A percentile compares a stretch with the other conserved stretches of the same genome.
These are phyloP conservation scores for Leonotis leonurus DNA, from an alignment of 257 asterid genomes.

Conservation along the genomic window DNA sequence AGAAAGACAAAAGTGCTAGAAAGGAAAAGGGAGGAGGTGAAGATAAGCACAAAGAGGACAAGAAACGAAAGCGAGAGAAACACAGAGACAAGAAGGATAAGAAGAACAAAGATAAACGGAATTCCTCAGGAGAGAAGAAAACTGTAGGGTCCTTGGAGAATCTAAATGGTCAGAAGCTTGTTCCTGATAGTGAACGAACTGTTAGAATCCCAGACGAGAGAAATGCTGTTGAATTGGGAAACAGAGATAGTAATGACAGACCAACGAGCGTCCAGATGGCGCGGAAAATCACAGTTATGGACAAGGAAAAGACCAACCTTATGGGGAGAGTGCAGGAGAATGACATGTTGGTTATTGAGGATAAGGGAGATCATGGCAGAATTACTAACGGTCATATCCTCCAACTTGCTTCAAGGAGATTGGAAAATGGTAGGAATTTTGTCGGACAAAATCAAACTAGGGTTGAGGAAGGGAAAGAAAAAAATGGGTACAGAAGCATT, in stretches of 20 bases:
- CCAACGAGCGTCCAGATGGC: conserved; percentile 19
- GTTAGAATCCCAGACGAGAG: neutral
- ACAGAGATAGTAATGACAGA: conserved; percentile 32
- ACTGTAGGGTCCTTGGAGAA: conserved; percentile 11
- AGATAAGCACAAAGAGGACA: conserved; percentile 32
- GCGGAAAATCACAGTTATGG: conserved; percentile 20
- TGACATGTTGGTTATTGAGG: conserved; percentile 13
- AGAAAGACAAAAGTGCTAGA: conserved; percentile 38
- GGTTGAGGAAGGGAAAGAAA: conserved; percentile 28
- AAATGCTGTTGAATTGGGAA: conserved; percentile 25
- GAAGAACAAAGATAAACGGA: conserved; percentile 27
- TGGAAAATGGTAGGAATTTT: conserved; percentile 24
- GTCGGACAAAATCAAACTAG: conserved; percentile 20
- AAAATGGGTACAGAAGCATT: conserved; percentile 5
- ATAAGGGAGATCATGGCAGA: conserved; percentile 18
- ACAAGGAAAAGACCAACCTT: conserved; percentile 15
- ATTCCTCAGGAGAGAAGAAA: conserved; percentile 25
- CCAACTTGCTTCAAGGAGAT: conserved; percentile 16
- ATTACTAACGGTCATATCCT: conserved; percentile 23
- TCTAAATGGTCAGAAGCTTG: conserved; percentile 27
- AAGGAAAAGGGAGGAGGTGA: conserved; percentile 41
- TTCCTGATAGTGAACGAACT: conserved; percentile 7
- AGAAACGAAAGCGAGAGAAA: conserved; percentile 35
- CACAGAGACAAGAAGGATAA: conserved; percentile 42
- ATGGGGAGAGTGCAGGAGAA: conserved; percentile 17